A percentile compares a stretch with the other conserved stretches of the same genome.
Evolutionary conservation across 805 yeast species (phyloP).

Genomic region (Candida gorgasii): DNA sequence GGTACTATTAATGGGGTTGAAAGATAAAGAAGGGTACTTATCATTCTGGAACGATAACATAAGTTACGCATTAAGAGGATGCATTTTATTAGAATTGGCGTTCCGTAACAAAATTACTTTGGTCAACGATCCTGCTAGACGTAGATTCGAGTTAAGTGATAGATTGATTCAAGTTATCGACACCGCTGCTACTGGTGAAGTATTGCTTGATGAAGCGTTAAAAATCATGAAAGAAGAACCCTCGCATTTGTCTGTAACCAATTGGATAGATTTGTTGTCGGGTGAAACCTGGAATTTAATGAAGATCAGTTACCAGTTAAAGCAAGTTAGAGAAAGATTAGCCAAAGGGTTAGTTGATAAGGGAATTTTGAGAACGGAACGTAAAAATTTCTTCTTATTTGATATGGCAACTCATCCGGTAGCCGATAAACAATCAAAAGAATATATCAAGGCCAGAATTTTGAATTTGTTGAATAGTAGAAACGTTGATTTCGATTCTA

Average conservation of each 20-base stretch:
- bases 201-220: constrained; percentile 87
- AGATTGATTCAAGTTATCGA: constrained; percentile 86
- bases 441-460: constrained; percentile 72
- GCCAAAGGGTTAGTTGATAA: constrained; percentile 97
- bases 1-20: constrained; percentile 86
- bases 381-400: constrained; percentile 88
- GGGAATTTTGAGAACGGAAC: constrained; percentile 93
- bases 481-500: constrained; percentile 51
- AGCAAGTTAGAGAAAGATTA: constrained; percentile 94
- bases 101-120: constrained; percentile 85
- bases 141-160: constrained; percentile 85
- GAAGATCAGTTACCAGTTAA: constrained; percentile 92
- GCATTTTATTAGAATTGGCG: constrained; percentile 89
- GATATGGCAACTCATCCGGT: constrained; percentile 99
- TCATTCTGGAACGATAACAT: constrained; percentile 98
- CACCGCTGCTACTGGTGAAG: constrained; percentile 89
- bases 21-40: constrained; percentile 93
- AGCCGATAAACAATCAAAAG: constrained; percentile 83
- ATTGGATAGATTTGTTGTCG: constrained; percentile 90
- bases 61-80: constrained; percentile 93
- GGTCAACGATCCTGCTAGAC: constrained; percentile 89
- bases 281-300: constrained; percentile 98
- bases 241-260: constrained; percentile 71
- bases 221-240: constrained; percentile 86
- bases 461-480: constrained; percentile 69